These are phyloP conservation scores for Saprolegnia parasitica DNA, from an alignment of 352 stramenopile genomes.

Conservation along the genomic window DNA sequence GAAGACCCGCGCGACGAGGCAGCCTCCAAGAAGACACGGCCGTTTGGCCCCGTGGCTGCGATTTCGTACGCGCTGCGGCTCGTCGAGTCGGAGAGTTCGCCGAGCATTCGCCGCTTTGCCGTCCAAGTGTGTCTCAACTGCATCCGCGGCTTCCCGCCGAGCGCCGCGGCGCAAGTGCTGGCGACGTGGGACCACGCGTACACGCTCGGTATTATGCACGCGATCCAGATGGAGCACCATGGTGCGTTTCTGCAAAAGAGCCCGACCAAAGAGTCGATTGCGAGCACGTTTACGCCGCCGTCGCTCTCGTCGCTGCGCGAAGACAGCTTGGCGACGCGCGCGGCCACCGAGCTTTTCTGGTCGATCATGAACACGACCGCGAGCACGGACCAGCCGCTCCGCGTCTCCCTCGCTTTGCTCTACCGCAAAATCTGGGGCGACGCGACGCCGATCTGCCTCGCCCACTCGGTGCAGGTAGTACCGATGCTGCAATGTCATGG, in stretches of 20 bases:
- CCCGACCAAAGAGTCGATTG: conserved; percentile 66
- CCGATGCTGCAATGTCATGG: background rate
- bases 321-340: conserved; percentile 65
- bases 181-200: conserved; percentile 80
- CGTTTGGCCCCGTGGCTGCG: conserved; percentile 60
- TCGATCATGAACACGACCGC: conserved; percentile 63
- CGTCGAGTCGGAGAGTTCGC: conserved; percentile 58
- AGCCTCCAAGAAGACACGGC: conserved; percentile 35
- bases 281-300: conserved; percentile 54
- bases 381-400: conserved; percentile 62
- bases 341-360: conserved; percentile 64
- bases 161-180: conserved; percentile 64
- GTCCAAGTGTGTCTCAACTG: conserved; percentile 80
- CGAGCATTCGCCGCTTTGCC: conserved; percentile 64
- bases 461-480: conserved; percentile 59
- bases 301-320: conserved; percentile 61
- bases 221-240: conserved; percentile 76
- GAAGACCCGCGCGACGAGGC: conserved; percentile 44
- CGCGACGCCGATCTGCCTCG: conserved; percentile 69
- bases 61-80: conserved; percentile 65
- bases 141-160: conserved; percentile 66
- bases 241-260: conserved; percentile 68
- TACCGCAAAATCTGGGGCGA: conserved; percentile 81
- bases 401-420: conserved; percentile 66
- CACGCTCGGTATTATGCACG: conserved; percentile 61